Base-by-base conservation (phyloP, 2,329 filamentous ascomycete species). In the Botrytis fabae region DNA sequence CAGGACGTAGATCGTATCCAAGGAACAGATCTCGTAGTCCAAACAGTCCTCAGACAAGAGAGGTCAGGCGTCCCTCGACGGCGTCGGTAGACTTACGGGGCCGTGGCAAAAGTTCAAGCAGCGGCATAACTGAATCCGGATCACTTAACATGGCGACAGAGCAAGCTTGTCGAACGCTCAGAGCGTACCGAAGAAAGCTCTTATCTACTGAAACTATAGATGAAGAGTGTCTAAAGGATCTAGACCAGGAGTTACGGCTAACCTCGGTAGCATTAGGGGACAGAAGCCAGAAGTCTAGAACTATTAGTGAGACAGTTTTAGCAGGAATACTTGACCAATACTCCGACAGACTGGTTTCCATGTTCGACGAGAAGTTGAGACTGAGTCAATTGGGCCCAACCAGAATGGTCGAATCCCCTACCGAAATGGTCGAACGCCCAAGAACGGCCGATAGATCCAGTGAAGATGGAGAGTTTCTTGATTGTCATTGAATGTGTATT, bases 311-410 rank as follows among this genome's bases (percentile, higher is more conserved):
- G 78, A 86, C 85, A 28, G 84, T 88, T 66, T 82, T 92, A 48
- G 88, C 85, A 59, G 90, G 90, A 68, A 82, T 94, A 62, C 83
- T 95, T 12, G 92, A 94, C 76, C 89, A 93, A 81, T 94, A 94
- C 78, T 93, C 91, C 2, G 91, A 93, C 78, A 86, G 90, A 74
- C 83, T 95, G 65, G 89, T 93, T 9, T 88, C 85, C 63, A 85
- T 94, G 81, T 85, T 95, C 62, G 92, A 94, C 76, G 90, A 93
- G 81, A 92, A 92, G 80, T 85, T 94, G 69, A 83, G 86, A 64
- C 81, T 90, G 48, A 85, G 76, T 35, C 76, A 75, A 70, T 61
- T 76, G 42, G 76, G 76, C 20, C 72, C 78, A 4, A 75, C 61
- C 48, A 74, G 77, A 35, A 51, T 65, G 62, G 61, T 71, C 28